Conservation (phyloP, 1,284 basidiomycete species). For the Vanrija sp. region DNA sequence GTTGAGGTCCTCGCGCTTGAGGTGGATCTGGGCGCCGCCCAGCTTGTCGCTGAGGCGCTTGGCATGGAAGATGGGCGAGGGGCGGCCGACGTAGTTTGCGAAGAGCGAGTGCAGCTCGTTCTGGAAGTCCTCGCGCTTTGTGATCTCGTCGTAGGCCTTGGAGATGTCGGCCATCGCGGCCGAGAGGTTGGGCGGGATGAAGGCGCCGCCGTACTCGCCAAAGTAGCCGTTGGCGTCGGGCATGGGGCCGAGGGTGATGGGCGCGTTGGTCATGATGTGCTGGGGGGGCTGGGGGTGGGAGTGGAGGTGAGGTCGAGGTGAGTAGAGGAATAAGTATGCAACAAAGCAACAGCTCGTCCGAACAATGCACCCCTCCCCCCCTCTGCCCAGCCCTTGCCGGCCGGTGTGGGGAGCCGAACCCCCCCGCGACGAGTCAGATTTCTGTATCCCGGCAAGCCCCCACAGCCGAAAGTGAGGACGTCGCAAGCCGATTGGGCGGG, state of each 20-base stretch:
- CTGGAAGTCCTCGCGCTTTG: slow-evolving; percentile 18
- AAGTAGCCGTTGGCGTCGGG: slow-evolving; percentile 21
- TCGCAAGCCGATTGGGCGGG: too few relatives aligned
- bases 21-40: slow-evolving; percentile 91
- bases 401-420: too few relatives aligned
- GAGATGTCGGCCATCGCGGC: slow-evolving; percentile 19
- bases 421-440: too few relatives aligned
- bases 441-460: too few relatives aligned
- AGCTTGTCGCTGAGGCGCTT: slow-evolving; percentile 68
- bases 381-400: too few relatives aligned
- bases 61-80: slow-evolving; percentile 52
- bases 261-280: slow-evolving; percentile 7
- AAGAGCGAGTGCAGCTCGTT: slow-evolving; percentile 14
- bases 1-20: slow-evolving; percentile 69
- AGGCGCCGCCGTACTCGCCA: slow-evolving; percentile 17
- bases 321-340: too few relatives aligned
- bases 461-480: too few relatives aligned
- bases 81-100: slow-evolving; percentile 15
- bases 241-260: slow-evolving; percentile 12
- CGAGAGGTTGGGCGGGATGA: slow-evolving; percentile 17
- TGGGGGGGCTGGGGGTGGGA: background rate
- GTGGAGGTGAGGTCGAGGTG: too few relatives aligned
- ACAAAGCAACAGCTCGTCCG: too few relatives aligned
- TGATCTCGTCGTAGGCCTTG: slow-evolving; percentile 15
- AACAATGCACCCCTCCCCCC: too few relatives aligned